Base-by-base conservation (phyloP, 495 filamentous ascomycete genomes). In the Neurospora sp. region DNA sequence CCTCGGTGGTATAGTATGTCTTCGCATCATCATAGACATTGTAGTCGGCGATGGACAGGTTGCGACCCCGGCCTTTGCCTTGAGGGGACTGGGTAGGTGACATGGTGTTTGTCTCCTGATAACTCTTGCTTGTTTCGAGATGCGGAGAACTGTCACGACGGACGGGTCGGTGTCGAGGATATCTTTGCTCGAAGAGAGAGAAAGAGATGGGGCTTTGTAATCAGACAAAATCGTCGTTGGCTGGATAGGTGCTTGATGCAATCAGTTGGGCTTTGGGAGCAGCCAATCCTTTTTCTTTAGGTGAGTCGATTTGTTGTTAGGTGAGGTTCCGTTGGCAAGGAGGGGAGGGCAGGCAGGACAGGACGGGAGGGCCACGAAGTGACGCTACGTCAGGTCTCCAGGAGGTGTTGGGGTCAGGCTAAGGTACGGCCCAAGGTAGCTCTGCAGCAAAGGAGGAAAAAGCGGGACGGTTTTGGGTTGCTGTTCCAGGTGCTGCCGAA, bases 1-100 rank as follows among this genome's bases (percentile, higher is more conserved):
- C 82, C 18, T 85, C 84, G 53, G 84, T 79, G 69, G 82, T 78
- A 69, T 87, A 87, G 75, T 87, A 87, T 40, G 83, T 86, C 73
- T 75, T 81, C 10, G 85, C 85, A 78, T 86, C 83, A 72, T 85
- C 84, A 72, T 77, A 86, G 35, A 86, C 80, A 31, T 78, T 79
- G 59, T 77, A 71, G 37, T 86, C 85, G 45, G 84, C 79, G 70
- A 74, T 68, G 0, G 78, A 79, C 18, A 61, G 14, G 14, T 61
- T 61, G 27, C 53, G 53, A 27, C 78, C 79, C 41, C 77, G 76
- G 41, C 44, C 68, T 59, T 44, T 71, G 59, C 74, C 73, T 22
- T 37, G 48, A 27, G 70, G 10, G 3, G 69, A 45, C 8, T 72
- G 68, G 6, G 53, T 3, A 35, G 53, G 12, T 27, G 48, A 59